Evolutionary conservation across 306 rosid genomes (phyloP), one percentile per base, ranked within the genome.

Genomic region (Begonia peltatifolia): DNA sequence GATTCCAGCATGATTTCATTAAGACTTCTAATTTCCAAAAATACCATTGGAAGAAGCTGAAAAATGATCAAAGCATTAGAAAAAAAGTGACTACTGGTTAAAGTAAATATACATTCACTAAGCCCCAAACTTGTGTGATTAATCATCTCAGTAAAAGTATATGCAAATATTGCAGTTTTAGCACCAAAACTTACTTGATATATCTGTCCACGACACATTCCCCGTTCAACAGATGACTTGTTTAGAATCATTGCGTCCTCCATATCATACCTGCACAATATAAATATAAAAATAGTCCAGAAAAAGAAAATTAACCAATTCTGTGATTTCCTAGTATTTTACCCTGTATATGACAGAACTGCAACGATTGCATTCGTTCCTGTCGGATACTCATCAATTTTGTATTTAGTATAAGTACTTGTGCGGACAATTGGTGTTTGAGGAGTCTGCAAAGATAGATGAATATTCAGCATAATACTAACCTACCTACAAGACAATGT

Each of bases 361-460:
- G 95, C 97, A 66, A 90, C 97, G 12, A 90, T 79, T 63, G 97
- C 97, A 68, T 90, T 90, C 46, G 97, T 90, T 59, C 97, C 97
- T 2, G 85, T 72, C 56, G 94, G 95, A 66, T 64, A 90, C 71
- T 83, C 95, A 66, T 90, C 94, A 0, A 86, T 56, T 72, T 64
- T 68, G 63, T 85, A 90, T 62, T 73, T 75, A 22, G 61, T 66
- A 68, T 83, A 90, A 30, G 95, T 11, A 58, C 77, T 68, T 13
- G 97, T 90, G 46, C 94, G 95, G 54, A 90, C 97, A 6, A 90
- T 71, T 52, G 97, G 97, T 64, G 63, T 64, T 62, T 85, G 97
- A 56, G 97, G 97, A 69, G 95, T 85, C 97, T 85, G 74, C 50
- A 61, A 73, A 66, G 68, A 68, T 51, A 30, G 1, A 12, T 11